Evolutionary conservation across 352 stramenopile genomes (phyloP), one percentile per base, ranked within the genome.

Genomic region (Globisporangium paddicum): DNA sequence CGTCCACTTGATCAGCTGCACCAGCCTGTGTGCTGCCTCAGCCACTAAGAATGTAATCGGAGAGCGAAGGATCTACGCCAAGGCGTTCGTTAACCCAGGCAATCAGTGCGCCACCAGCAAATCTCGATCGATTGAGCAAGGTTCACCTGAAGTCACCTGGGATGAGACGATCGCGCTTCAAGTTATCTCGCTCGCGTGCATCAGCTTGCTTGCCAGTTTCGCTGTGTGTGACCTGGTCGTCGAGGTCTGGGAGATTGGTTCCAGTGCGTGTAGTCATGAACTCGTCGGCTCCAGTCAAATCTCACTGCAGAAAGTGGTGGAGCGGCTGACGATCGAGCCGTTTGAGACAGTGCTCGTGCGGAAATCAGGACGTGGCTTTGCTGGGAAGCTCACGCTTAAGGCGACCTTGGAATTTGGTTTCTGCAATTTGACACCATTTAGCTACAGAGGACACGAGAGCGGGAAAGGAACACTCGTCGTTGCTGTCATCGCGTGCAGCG

Each of bases 171-270:
- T 63, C 6, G 10, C 14, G 26, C 47, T 63, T 7, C 41, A 23
- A 30, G 19, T 19, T 8, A 18, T 21, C 2, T 44, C 19, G 3
- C 16, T 56, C 23, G 18, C 19, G 8, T 53, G 8, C 4, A 35
- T 30, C 19, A 38, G 19, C 18, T 26, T 37, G 11, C 25, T 50
- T 2, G 28, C 19, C 6, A 3, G 14, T 14, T 4, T 21, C 1
- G 7, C 44, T 13, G 14, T 44, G 16, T 44, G 38, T 21, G 37
- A 51, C 13, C 23, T 63, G 21, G 35, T 63, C 25, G 16, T 58
- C 9, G 57, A 63, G 21, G 25, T 63, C 21, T 63, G 47, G 35
- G 38, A 58, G 28, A 34, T 59, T 10, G 25, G 18, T 14, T 34
- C 34, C 11, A n/a, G 28, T 18, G 28, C 25, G 10, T 9, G 26